A percentile compares a stretch with the other conserved stretches of the same genome.
Evolutionary conservation across 805 yeast genomes (phyloP).

Genomic region (Starmerella stellata): DNA sequence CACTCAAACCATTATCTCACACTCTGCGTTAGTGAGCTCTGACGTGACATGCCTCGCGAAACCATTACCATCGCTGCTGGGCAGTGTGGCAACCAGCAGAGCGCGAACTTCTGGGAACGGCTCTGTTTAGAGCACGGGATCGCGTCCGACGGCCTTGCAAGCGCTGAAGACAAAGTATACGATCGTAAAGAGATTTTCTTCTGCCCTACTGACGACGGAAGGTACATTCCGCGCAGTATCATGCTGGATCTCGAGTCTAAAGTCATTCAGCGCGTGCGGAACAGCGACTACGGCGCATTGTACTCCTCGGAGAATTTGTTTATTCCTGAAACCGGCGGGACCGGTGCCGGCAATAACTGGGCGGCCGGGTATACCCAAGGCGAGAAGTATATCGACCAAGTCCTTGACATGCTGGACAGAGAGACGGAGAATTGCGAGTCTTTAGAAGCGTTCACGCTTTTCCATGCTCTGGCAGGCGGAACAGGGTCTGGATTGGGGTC

Average conservation of each 20-base stretch:
- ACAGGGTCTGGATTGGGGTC: conserved; percentile 96
- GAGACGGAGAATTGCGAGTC: conserved; percentile 83
- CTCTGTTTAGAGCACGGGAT: conserved; percentile 77
- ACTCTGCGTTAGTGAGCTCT: too few relatives aligned
- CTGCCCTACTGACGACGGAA: conserved; percentile 49
- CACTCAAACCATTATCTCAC: too few relatives aligned
- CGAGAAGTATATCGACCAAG: conserved; percentile 44
- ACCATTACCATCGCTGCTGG: conserved; percentile 32
- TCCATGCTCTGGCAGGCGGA: conserved; percentile 96
- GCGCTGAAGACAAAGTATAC: conserved; percentile 26
- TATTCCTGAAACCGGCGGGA: conserved; percentile 64
- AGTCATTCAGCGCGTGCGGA: conserved; percentile 49
- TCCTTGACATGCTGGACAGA: conserved; percentile 67
- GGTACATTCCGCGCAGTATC: conserved; percentile 77
- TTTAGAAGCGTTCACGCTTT: conserved; percentile 71
- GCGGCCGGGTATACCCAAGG: conserved; percentile 75
- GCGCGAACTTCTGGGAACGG: conserved; percentile 83
- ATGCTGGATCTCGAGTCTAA: conserved; percentile 75
- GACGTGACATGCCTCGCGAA: conserved; percentile 23
- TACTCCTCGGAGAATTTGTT: conserved; percentile 73
- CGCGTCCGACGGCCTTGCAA: conserved; percentile 39
- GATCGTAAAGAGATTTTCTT: conserved; percentile 78
- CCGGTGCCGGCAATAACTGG: conserved; percentile 83
- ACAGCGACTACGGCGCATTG: conserved; percentile 36
- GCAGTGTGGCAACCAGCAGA: conserved; percentile 95